Percentiles rank a stretch among this genome's conserved stretches.
Conservation (phyloP, 2,329 filamentous ascomycete genomes). For the Hypocrella siamensis region DNA sequence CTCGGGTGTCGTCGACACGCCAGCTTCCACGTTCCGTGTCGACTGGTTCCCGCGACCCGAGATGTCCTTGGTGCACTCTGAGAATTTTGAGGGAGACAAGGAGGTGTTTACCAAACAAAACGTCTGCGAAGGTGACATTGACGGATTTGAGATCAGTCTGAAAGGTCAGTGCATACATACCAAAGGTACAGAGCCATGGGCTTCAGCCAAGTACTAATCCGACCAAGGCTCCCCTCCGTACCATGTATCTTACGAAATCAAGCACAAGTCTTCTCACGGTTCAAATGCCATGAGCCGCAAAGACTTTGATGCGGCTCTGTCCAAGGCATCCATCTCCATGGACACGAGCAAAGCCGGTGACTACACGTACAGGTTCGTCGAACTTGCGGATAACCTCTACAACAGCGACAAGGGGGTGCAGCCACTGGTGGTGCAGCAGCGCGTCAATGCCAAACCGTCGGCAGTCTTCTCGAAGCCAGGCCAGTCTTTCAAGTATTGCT, state of each 20-base stretch:
- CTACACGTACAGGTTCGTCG: constrained; percentile 75
- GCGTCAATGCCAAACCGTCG: constrained; percentile 67
- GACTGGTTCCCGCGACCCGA: constrained; percentile 74
- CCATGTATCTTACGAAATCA: constrained; percentile 66
- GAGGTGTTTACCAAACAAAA: constrained; percentile 56
- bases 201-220: constrained; percentile 16
- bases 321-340: constrained; percentile 65
- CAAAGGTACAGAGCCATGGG: no score
- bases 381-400: constrained; percentile 76
- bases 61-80: constrained; percentile 49
- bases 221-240: constrained; percentile 59
- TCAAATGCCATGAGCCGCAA: not conserved
- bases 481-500: constrained; percentile 91
- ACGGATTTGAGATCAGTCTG: constrained; percentile 69
- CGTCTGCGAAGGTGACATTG: constrained; percentile 89
- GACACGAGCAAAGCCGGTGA: constrained; percentile 71
- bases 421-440: constrained; percentile 61
- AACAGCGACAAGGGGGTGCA: constrained; percentile 52
- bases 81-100: constrained; percentile 36
- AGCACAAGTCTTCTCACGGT: constrained; percentile 51
- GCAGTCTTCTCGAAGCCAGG: constrained; percentile 74
- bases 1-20: constrained; percentile 61
- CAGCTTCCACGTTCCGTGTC: constrained; percentile 61
- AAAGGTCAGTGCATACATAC: constrained; percentile 40
- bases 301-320: constrained; percentile 60